A percentile compares a stretch with the other conserved stretches of the same genome.
These are phyloP conservation scores for Sedum album DNA, from an alignment of 164 flowering plant species.

Conservation along the genomic window DNA sequence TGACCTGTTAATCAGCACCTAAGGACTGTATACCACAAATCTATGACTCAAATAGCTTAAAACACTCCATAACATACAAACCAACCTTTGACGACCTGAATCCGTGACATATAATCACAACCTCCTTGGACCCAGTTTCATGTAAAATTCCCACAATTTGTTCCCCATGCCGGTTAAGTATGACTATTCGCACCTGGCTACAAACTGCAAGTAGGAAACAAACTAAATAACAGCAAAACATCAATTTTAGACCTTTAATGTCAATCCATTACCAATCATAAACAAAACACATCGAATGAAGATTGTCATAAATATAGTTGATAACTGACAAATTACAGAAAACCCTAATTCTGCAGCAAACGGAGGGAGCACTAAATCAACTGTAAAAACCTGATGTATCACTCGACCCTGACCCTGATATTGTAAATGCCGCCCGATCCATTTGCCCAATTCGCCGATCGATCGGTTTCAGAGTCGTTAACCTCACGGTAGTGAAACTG, in stretches of 20 bases:
- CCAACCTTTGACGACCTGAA: conserved; percentile 59
- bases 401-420: no score
- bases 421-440: not conserved
- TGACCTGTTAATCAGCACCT: not conserved
- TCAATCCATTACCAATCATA: no score
- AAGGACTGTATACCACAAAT: not conserved
- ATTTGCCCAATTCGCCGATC: not conserved
- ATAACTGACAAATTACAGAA: no score
- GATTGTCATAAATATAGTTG: no score
- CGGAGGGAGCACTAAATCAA: not conserved
- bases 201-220: not conserved
- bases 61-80: not conserved
- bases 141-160: conserved; percentile 67
- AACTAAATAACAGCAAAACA: not conserved
- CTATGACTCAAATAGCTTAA: not conserved
- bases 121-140: conserved; percentile 51
- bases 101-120: conserved; percentile 71
- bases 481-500: no score
- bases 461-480: not conserved
- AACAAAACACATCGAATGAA: not conserved
- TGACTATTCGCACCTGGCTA: conserved; percentile 22
- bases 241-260: no score
- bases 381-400: not conserved
- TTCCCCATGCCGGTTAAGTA: conserved; percentile 47
- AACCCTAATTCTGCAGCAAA: no score